Evolutionary conservation across 192 early-diverging fungal genomes (phyloP), one percentile per base, ranked within the genome.

Genomic region (Coemansia sp.): DNA sequence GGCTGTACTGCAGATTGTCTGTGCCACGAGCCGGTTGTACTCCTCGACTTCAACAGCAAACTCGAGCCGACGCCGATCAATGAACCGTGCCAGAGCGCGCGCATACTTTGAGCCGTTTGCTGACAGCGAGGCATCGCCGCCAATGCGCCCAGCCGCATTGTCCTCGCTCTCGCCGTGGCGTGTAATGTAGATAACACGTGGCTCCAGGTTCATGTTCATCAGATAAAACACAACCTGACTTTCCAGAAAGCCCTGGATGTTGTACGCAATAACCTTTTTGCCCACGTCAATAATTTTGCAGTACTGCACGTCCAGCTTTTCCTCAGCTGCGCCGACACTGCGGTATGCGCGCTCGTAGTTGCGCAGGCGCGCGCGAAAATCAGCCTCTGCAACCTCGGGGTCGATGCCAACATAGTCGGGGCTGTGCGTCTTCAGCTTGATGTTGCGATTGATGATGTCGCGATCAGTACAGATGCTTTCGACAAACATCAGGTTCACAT

Each of bases 241-340:
- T 31, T 88, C 83, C 43, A 98, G 75, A 71, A 94, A 98, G 50
- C 97, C 97, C 67, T 91, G 88, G 63, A 96, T 93, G 68, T 95
- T 93, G 82, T 95, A 85, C 14, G 95, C 93, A 72, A 96, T 93
- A 3, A 97, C 85, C 76, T 96, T 98, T 61, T 93, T 92, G 58
- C 97, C 97, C 6, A 97, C 94, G 78, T 99, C 93, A 61, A 95
- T 91, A 50, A 98, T 83, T 72, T 99, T 98, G 84, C 96, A 94
- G 77, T 92, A 99, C 57, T 91, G 89, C 8, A 87, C 86, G 53
- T 90, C 90, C 31, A 80, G 68, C 29, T 87, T 74, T 61, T 98
- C 97, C 68, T 96, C 95, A 29, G 87, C 87, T 6, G 91, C 88
- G 26, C 85, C 86, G 27, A 99, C 82, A 0, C 94, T 84, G 60